Base-by-base conservation (phyloP, 225 moss, liverwort and hornwort species). In the Bryum argenteum region DNA sequence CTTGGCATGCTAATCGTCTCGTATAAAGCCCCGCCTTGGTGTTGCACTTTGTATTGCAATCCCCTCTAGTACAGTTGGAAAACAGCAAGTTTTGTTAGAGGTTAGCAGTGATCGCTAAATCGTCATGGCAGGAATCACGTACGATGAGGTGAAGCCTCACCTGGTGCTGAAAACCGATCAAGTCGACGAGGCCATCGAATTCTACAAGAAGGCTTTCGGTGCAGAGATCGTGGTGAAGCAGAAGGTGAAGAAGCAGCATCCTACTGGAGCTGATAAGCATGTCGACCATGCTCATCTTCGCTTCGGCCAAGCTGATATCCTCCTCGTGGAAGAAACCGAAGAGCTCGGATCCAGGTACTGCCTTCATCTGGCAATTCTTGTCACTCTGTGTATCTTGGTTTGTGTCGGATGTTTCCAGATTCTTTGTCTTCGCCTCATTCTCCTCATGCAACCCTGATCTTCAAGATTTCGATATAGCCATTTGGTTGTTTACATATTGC, bases 121-220 rank as follows among this genome's bases (percentile, higher is more conserved):
- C 72, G 66, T 39, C 40, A 40, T 79, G 73, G 69, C 48, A 50
- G 41, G 61, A n/a, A 79, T 91, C 6, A 86, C 81, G 10, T 91
- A 84, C 18, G 77, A 67, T 0, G 56, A 71, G 40, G 80, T 87
- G 80, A 91, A 69, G 74, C 89, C 91, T 6, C 82, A 89, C 59
- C 69, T 91, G 42, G 76, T 89, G n/a, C 70, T 90, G 66, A 78
- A 80, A 78, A 69, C 63, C 19, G 66, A 84, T 17, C 75, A 84
- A 66, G 86, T 84, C 61, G 72, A n/a, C 1, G 84, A 89, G 51
- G 91, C 91, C 39, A 67, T 91, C 17, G 65, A 53, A 17, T 91
- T 91, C 54, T 91, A 91, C 77, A 72, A 89, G 74, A 58, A 78
- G 62, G 91, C 91, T 0, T 91, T 91, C 33, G 89, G 89, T 6